A percentile compares a stretch with the other conserved stretches of the same genome.
Evolutionary conservation across 148 eudicot genomes (phyloP).

Genomic region (Arctostaphylos glauca): DNA sequence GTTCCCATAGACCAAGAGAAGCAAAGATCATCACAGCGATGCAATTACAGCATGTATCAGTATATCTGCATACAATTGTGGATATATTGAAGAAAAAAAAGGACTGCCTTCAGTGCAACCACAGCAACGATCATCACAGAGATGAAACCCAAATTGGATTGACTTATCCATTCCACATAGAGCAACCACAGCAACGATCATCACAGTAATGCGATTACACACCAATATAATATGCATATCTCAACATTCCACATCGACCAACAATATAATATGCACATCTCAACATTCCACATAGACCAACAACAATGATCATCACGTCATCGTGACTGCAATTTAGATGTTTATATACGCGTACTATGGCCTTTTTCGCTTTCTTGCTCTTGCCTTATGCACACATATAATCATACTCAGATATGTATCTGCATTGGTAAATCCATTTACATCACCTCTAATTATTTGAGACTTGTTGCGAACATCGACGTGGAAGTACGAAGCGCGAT

Average conservation of each 20-base stretch:
- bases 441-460: constrained; percentile 56
- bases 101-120: neutral
- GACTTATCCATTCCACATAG: neutral
- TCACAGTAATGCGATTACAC: neutral
- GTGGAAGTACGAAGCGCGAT: constrained; percentile 50
- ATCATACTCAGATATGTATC: neutral
- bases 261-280: no score
- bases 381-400: neutral
- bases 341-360: neutral
- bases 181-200: neutral
- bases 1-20: neutral
- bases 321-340: neutral
- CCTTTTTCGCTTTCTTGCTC: no score
- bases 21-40: neutral
- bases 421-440: neutral
- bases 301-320: neutral
- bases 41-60: no score
- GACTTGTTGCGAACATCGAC: constrained; percentile 55
- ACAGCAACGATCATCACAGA: neutral
- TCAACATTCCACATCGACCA: neutral
- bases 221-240: neutral
- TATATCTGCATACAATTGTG: neutral
- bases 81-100: neutral
- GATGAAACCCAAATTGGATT: neutral
- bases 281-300: neutral